Conservation (phyloP, 768 basidiomycete species). For the Calocybe gangraenosa region DNA sequence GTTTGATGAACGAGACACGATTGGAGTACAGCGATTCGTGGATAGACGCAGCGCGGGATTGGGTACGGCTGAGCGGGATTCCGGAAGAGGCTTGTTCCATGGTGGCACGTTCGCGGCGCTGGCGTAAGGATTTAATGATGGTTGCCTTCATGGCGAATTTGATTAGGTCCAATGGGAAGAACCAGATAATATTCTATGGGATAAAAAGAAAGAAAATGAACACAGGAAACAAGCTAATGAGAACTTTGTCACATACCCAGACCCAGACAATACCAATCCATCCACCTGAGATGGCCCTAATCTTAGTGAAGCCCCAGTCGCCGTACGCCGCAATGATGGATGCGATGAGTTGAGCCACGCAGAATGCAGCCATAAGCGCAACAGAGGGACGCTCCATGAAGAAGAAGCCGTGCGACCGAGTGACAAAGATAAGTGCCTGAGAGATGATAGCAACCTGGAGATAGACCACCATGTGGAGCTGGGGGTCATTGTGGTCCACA, state of each 20-base stretch:
- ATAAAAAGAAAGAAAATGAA: conserved; percentile 14
- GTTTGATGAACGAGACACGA: conserved; percentile 89
- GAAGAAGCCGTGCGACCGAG: conserved; percentile 92
- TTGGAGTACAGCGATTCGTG: conserved; percentile 95
- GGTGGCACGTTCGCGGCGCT: conserved; percentile 49
- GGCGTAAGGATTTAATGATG: conserved; percentile 79
- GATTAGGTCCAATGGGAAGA: conserved; percentile 91
- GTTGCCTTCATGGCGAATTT: conserved; percentile 97
- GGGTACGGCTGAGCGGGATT: conserved; percentile 79
- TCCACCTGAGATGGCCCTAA: conserved; percentile 75
- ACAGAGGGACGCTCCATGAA: conserved; percentile 93
- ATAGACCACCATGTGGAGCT: conserved; percentile 88
- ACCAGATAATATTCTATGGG: conserved; percentile 90
- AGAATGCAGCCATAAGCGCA: conserved; percentile 88
- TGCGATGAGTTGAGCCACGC: conserved; percentile 88
- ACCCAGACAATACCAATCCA: conserved; percentile 99
- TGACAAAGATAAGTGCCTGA: conserved; percentile 95
- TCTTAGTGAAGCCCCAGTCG: conserved; percentile 91
- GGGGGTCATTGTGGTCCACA: conserved; percentile 52
- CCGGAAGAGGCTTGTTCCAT: conserved; percentile 42
- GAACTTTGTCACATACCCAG: too few relatives aligned
- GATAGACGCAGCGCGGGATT: conserved; percentile 84
- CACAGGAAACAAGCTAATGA: too few relatives aligned
- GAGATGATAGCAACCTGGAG: conserved; percentile 98
- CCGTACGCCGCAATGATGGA: conserved; percentile 94